These are phyloP conservation scores for Septoria petroselini DNA, from an alignment of 2,329 filamentous ascomycete species.

Conservation along the genomic window DNA sequence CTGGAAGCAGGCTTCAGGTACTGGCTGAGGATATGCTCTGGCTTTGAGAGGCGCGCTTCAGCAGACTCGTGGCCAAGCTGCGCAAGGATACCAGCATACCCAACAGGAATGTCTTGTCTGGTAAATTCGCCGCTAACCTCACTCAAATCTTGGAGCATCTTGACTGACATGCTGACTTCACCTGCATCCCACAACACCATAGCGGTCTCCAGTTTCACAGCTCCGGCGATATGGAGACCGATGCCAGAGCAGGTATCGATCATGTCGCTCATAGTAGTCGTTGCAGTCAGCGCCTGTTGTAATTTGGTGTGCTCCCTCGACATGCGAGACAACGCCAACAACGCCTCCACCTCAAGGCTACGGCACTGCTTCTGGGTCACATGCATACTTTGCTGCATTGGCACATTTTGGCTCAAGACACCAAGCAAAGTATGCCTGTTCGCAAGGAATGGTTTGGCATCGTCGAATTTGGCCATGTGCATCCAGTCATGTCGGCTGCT, in stretches of 20 bases:
- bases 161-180: conserved; percentile 83
- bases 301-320: conserved; percentile 76
- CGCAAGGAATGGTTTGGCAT: conserved; percentile 76
- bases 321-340: conserved; percentile 70
- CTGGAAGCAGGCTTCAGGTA: conserved; percentile 82
- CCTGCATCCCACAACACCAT: conserved; percentile 92
- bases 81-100: conserved; percentile 74
- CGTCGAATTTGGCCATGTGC: conserved; percentile 61
- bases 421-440: conserved; percentile 80
- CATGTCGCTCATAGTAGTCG: conserved; percentile 77
- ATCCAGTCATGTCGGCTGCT: conserved; percentile 71
- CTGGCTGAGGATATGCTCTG: conserved; percentile 80
- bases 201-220: conserved; percentile 76
- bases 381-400: conserved; percentile 59
- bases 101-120: conserved; percentile 68
- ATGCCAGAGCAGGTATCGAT: conserved; percentile 65
- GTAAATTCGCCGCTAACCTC: conserved; percentile 56
- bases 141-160: conserved; percentile 76
- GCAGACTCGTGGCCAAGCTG: conserved; percentile 87
- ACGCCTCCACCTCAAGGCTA: conserved; percentile 70
- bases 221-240: conserved; percentile 74
- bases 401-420: conserved; percentile 67
- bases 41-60: conserved; percentile 83
- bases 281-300: conserved; percentile 82
- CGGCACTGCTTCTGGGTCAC: conserved; percentile 63